Conservation (phyloP, 441 rosid genomes). For the Flueggea neowawraea region DNA sequence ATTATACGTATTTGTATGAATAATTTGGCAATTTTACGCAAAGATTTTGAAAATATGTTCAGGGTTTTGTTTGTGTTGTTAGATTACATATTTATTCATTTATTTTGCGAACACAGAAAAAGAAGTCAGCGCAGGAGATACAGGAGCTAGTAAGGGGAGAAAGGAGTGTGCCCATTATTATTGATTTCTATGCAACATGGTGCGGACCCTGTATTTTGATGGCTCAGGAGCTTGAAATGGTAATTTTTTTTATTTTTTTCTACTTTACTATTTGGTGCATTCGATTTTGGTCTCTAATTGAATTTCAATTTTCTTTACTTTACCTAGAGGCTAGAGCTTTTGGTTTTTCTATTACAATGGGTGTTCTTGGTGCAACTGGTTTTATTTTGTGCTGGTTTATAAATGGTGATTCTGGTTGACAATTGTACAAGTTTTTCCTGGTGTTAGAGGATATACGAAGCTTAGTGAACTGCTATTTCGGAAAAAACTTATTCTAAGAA, state of each 20-base stretch:
- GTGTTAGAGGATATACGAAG: too few relatives aligned
- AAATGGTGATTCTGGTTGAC: too few relatives aligned
- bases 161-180: conserved; percentile 65
- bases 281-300: too few relatives aligned
- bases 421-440: too few relatives aligned
- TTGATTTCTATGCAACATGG: conserved; percentile 97
- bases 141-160: conserved; percentile 84
- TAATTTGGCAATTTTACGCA: not conserved
- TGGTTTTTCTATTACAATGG: too few relatives aligned
- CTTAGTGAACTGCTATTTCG: too few relatives aligned
- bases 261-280: not conserved
- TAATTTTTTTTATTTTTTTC: conserved; percentile 19
- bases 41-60: not conserved
- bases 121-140: conserved; percentile 71
- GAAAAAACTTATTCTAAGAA: too few relatives aligned
- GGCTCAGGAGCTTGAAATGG: conserved; percentile 97
- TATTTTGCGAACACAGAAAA: conserved; percentile 41
- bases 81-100: conserved; percentile 7
- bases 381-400: too few relatives aligned
- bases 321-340: too few relatives aligned
- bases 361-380: too few relatives aligned
- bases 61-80: conserved; percentile 4
- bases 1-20: conserved; percentile 5
- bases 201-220: conserved; percentile 94
- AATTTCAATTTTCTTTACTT: too few relatives aligned